These are phyloP conservation scores for Clonostachys sp. DNA, from an alignment of 2,329 filamentous ascomycete species.

Conservation along the genomic window DNA sequence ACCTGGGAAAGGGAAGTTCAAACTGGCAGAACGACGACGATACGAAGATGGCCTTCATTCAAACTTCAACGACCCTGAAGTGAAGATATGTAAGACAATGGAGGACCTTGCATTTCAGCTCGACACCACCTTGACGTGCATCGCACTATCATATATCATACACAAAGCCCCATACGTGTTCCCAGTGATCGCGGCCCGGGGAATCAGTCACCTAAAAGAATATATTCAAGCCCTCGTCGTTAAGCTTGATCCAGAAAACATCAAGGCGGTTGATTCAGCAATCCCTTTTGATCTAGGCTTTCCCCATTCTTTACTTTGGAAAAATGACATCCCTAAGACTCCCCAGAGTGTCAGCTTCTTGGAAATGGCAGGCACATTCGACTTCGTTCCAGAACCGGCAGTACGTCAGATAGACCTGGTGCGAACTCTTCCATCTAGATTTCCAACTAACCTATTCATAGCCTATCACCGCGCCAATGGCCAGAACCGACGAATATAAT, in stretches of 20 bases:
- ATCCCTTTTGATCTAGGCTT: constrained; percentile 63
- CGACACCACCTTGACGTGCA: constrained; percentile 35
- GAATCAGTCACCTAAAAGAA: constrained; percentile 61
- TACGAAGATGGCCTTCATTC: constrained; percentile 26
- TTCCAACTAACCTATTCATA: constrained; percentile 4
- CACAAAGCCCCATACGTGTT: constrained; percentile 69
- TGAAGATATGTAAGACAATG: constrained; percentile 37
- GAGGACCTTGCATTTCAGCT: constrained; percentile 44
- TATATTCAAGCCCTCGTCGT: constrained; percentile 67
- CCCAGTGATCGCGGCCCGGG: constrained; percentile 62
- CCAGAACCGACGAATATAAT: too few relatives aligned
- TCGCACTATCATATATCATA: constrained; percentile 70
- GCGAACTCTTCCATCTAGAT: not conserved
- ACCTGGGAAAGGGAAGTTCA: constrained; percentile 43
- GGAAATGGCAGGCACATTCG: constrained; percentile 40
- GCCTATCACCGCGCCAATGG: too few relatives aligned
- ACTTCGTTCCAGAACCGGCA: constrained; percentile 40
- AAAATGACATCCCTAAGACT: constrained; percentile 25
- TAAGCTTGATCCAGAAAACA: constrained; percentile 54
- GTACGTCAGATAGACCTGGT: constrained; percentile 11
- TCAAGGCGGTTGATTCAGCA: constrained; percentile 61
- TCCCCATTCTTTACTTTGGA: constrained; percentile 55
- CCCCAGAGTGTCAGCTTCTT: constrained; percentile 37
- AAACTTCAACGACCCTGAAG: constrained; percentile 46
- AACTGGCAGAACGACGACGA: constrained; percentile 26